Evolutionary conservation across 2,329 filamentous ascomycete species (phyloP).

Genomic region (Talaromyces funiculosus): DNA sequence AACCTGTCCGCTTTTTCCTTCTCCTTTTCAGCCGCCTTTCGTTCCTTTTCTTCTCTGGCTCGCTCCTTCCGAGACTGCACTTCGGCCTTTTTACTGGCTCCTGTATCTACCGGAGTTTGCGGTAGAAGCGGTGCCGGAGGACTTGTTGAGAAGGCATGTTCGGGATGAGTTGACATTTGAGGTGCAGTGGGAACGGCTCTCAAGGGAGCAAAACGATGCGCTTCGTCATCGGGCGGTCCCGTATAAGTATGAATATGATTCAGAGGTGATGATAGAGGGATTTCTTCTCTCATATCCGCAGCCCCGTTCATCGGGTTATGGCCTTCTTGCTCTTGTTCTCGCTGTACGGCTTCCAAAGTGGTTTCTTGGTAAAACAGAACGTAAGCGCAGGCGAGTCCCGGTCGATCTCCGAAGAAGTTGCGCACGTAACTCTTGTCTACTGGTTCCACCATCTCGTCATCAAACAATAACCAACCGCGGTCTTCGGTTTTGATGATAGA

Average conservation of each 20-base stretch:
- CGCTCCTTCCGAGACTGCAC: conserved; percentile 64
- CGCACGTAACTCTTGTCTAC: conserved; percentile 94
- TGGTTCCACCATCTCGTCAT: conserved; percentile 97
- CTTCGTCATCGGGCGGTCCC: conserved; percentile 30
- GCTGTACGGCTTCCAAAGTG: conserved; percentile 60
- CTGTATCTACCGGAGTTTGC: conserved; percentile 29
- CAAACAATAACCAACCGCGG: conserved; percentile 90
- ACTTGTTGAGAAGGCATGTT: conserved; percentile 22
- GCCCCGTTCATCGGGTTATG: conserved; percentile 34
- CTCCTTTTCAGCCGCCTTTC: conserved; percentile 44
- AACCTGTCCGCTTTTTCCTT: conserved; percentile 52
- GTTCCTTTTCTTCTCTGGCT: conserved; percentile 53
- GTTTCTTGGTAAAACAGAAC: conserved; percentile 97
- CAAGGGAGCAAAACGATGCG: conserved; percentile 28
- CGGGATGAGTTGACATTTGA: conserved; percentile 42
- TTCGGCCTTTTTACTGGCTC: conserved; percentile 53
- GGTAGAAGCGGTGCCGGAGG: conserved; percentile 18
- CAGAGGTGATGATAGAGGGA: conserved; percentile 24
- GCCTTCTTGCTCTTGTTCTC: conserved; percentile 79
- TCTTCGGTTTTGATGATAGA: conserved; percentile 97
- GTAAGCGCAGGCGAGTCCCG: conserved; percentile 87
- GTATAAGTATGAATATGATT: conserved; percentile 38
- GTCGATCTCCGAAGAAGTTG: conserved; percentile 94
- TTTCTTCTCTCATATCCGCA: conserved; percentile 44
- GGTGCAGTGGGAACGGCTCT: conserved; percentile 39